Evolutionary conservation across 2,329 filamentous ascomycete species (phyloP).

Genomic region (Curvularia sp.): DNA sequence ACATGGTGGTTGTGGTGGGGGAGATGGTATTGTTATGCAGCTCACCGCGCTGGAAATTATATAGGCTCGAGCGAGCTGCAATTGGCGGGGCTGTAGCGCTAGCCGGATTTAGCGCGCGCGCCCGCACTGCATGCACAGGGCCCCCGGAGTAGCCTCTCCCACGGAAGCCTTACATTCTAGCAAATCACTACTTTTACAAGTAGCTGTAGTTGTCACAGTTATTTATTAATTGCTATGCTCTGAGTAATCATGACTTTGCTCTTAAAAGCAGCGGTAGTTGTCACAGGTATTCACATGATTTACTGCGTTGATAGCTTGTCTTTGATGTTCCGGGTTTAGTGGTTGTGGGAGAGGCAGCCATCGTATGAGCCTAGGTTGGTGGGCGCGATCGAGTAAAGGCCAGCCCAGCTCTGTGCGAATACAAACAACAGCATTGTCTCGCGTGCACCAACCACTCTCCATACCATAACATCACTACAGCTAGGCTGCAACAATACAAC

Average conservation of each 20-base stretch:
- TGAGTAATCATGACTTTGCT: too few relatives aligned
- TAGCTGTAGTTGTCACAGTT: too few relatives aligned
- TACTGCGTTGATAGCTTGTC: too few relatives aligned
- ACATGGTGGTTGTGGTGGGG: slow-evolving; percentile 14
- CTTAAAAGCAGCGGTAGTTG: too few relatives aligned
- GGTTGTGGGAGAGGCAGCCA: background rate
- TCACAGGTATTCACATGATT: too few relatives aligned
- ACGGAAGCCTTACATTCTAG: too few relatives aligned
- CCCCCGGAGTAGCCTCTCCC: background rate
- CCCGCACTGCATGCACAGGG: slow-evolving; percentile 31
- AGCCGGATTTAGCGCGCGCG: slow-evolving; percentile 32
- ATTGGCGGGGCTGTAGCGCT: slow-evolving; percentile 36
- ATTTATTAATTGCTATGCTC: too few relatives aligned
- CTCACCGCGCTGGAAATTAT: slow-evolving; percentile 19
- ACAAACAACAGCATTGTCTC: background rate
- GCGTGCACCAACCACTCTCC: background rate
- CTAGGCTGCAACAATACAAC: background rate
- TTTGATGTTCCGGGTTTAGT: too few relatives aligned
- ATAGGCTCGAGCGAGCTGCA: slow-evolving; percentile 30
- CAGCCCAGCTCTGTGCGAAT: background rate
- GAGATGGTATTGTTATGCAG: slow-evolving; percentile 2
- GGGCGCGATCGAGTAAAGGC: slow-evolving; percentile 22
- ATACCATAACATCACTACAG: background rate
- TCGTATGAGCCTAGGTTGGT: background rate
- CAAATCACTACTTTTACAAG: too few relatives aligned